phyloP scores from a whole-genome alignment of 2,329 filamentous ascomycete genomes.

The Parascedosporium putredinis region DNA sequence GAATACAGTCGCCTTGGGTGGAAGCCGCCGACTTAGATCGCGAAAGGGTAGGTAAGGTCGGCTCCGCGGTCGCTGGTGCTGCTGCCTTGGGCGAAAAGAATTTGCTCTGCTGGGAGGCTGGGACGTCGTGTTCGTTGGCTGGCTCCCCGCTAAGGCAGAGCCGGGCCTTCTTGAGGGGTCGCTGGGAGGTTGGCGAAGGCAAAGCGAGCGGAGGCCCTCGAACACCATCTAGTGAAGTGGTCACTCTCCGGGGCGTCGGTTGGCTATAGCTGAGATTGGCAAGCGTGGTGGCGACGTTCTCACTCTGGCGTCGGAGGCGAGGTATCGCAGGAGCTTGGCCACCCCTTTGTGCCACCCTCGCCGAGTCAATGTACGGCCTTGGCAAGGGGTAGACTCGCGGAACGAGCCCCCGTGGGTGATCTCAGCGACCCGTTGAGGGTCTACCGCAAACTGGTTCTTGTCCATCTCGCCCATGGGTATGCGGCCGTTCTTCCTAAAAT shows the following conservation, averaged over 20 bases:
- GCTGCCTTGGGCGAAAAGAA: conserved; percentile 33
- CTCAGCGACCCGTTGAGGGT: conserved; percentile 35
- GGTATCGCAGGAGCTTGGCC: conserved; percentile 18
- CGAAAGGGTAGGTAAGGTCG: neutral
- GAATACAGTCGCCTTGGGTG: conserved; percentile 28
- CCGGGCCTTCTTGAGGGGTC: conserved; percentile 48
- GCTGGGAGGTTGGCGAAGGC: conserved; percentile 14
- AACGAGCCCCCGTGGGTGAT: conserved; percentile 38
- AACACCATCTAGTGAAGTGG: conserved; percentile 8
- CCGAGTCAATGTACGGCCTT: conserved; percentile 41
- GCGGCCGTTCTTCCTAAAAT: conserved; percentile 39
- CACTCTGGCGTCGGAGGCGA: conserved; percentile 38
- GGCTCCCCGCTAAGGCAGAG: conserved; percentile 34
- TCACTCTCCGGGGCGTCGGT: conserved; percentile 8
- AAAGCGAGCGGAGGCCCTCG: conserved; percentile 10
- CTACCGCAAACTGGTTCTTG: conserved; percentile 46
- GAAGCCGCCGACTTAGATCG: neutral
- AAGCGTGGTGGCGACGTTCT: conserved; percentile 38
- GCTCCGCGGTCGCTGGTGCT: conserved; percentile 16
- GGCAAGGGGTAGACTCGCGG: conserved; percentile 50
- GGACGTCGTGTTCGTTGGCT: conserved; percentile 15
- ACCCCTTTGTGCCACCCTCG: conserved; percentile 13
- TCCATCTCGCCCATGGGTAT: conserved; percentile 55
- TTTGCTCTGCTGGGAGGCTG: conserved; percentile 36
- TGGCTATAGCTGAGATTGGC: conserved; percentile 9